Conservation (phyloP, 176 grass and related monocot species). For the Chloris gayana region DNA sequence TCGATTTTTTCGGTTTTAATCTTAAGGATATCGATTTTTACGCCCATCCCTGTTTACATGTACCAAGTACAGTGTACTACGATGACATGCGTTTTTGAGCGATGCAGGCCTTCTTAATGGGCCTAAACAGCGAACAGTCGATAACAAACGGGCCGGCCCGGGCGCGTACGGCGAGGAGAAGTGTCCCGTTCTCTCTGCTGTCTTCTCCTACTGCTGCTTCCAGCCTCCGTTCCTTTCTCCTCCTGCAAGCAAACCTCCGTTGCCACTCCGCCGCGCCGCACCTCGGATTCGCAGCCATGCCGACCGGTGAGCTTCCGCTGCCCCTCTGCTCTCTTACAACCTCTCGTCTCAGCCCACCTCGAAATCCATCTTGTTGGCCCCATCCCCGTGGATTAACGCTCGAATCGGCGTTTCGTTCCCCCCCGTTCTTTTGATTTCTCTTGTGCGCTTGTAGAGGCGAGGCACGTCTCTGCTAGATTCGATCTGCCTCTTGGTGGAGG, state of each 20-base stretch:
- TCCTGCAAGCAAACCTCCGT: conserved; percentile 59
- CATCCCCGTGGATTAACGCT: neutral
- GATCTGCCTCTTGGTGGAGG: conserved; percentile 14
- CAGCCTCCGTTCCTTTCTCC: conserved; percentile 48
- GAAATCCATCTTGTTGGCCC: conserved; percentile 24
- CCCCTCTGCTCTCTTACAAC: neutral
- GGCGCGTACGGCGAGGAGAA: neutral
- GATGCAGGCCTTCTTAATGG: neutral
- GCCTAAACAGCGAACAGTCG: neutral
- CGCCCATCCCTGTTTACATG: too few relatives aligned
- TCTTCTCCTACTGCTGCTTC: neutral
- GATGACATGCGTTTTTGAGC: too few relatives aligned
- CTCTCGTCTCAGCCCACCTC: neutral
- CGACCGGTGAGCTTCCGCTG: conserved; percentile 52
- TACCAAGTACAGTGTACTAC: too few relatives aligned
- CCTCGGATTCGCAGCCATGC: conserved; percentile 53
- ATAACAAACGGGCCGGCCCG: neutral
- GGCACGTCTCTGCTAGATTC: neutral
- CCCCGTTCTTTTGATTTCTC: neutral
- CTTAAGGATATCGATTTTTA: too few relatives aligned
- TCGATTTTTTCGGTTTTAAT: too few relatives aligned
- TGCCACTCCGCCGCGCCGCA: conserved; percentile 5
- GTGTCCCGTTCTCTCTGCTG: neutral
- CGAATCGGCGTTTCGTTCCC: neutral
- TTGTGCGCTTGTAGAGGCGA: neutral